phyloP scores from a whole-genome alignment of 139 green algal species.

The Volvox africanus region DNA sequence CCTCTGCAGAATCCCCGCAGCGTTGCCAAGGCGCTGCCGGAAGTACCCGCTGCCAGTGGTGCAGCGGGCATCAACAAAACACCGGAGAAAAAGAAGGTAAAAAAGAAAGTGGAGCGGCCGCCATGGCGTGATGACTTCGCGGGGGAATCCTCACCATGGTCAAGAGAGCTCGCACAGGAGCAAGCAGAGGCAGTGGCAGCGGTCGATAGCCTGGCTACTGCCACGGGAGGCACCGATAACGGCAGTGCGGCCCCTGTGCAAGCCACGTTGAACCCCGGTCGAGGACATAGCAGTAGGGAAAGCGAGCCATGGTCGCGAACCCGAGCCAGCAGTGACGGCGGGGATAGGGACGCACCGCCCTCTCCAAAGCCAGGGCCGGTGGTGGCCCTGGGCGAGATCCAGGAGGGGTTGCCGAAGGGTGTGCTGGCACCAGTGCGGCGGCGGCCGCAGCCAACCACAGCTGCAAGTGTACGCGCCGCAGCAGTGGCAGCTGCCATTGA shows the following conservation, averaged over 20 bases:
- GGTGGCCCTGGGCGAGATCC: too few relatives aligned
- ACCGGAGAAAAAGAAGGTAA: slow-evolving; percentile 12
- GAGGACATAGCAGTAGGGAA: neutral
- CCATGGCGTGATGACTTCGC: slow-evolving; percentile 26
- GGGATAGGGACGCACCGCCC: neutral
- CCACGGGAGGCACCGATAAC: neutral
- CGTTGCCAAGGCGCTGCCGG: neutral
- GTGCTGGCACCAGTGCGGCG: neutral
- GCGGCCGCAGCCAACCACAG: neutral
- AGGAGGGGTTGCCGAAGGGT: neutral
- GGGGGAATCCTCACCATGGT: slow-evolving; percentile 2
- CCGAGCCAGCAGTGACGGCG: neutral
- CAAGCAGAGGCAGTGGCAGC: neutral
- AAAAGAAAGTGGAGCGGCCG: slow-evolving; percentile 18
- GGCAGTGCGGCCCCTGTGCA: neutral
- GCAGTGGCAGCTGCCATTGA: slow-evolving; percentile 35
- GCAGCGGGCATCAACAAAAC: neutral
- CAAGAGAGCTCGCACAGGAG: slow-evolving; percentile 19
- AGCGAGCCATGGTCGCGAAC: neutral
- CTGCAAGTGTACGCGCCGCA: neutral
- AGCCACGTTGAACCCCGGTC: neutral
- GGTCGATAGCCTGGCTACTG: neutral
- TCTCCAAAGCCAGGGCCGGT: neutral
- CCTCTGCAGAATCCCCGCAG: neutral
- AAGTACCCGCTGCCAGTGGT: neutral